Conservation (phyloP, 2,329 filamentous ascomycete genomes). For the Xylaria polymorpha region DNA sequence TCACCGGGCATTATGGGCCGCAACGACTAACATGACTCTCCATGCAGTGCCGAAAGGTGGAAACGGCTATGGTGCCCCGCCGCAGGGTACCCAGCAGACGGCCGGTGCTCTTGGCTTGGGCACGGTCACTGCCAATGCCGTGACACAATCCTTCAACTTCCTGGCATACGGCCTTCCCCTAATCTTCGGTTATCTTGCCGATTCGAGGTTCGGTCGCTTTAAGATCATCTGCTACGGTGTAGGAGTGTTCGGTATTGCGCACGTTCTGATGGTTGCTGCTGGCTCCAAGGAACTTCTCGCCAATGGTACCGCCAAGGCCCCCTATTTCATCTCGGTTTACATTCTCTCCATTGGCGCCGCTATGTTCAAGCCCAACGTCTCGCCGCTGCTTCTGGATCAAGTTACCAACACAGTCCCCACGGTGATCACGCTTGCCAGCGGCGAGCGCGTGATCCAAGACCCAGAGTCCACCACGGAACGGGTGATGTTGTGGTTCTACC, state of each 20-base stretch:
- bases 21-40: slow-evolving; percentile 9
- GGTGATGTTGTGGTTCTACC: slow-evolving; percentile 74
- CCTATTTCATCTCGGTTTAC: slow-evolving; percentile 65
- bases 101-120: slow-evolving; percentile 71
- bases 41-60: slow-evolving; percentile 61
- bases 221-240: slow-evolving; percentile 77
- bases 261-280: slow-evolving; percentile 74
- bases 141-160: slow-evolving; percentile 66
- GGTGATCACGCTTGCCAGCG: slow-evolving; percentile 62
- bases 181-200: slow-evolving; percentile 68
- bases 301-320: slow-evolving; percentile 61
- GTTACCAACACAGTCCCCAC: slow-evolving; percentile 66
- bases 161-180: slow-evolving; percentile 69
- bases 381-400: slow-evolving; percentile 75
- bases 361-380: slow-evolving; percentile 79
- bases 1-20: neutral
- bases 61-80: slow-evolving; percentile 59
- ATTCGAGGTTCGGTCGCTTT: slow-evolving; percentile 77
- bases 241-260: slow-evolving; percentile 73
- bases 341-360: slow-evolving; percentile 70
- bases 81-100: slow-evolving; percentile 56
- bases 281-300: slow-evolving; percentile 60
- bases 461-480: slow-evolving; percentile 72
- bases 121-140: slow-evolving; percentile 63
- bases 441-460: slow-evolving; percentile 75